A percentile compares a stretch with the other conserved stretches of the same genome.
These are phyloP conservation scores for Calycina marina DNA, from an alignment of 2,329 filamentous ascomycete genomes.

Conservation along the genomic window DNA sequence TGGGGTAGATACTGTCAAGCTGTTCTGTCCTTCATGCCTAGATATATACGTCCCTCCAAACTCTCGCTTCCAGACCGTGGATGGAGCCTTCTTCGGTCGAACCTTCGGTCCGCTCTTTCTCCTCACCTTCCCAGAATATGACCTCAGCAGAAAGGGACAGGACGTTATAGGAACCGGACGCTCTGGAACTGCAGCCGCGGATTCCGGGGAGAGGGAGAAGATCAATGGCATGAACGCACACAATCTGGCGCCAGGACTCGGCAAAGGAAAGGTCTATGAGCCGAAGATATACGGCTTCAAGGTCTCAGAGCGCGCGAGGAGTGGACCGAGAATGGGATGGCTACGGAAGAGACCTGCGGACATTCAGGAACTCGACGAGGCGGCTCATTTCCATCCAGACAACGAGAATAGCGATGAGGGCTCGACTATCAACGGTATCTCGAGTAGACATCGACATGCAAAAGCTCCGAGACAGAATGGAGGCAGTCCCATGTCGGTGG, in stretches of 20 bases:
- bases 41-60: conserved; percentile 97
- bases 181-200: conserved; percentile 25
- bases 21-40: conserved; percentile 92
- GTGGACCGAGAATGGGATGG: conserved; percentile 95
- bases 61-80: conserved; percentile 91
- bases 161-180: conserved; percentile 34
- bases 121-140: conserved; percentile 94
- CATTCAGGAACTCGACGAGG: conserved; percentile 73
- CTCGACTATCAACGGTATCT: conserved; percentile 22
- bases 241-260: conserved; percentile 82
- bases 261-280: conserved; percentile 73
- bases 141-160: conserved; percentile 59
- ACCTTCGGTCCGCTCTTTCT: conserved; percentile 96
- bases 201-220: conserved; percentile 29
- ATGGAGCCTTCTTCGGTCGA: conserved; percentile 94
- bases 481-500: conserved; percentile 22
- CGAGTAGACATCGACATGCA: conserved; percentile 7
- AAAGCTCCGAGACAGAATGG: conserved; percentile 11
- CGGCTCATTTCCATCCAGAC: conserved; percentile 36
- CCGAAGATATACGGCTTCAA: conserved; percentile 94
- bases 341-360: conserved; percentile 70
- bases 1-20: conserved; percentile 92
- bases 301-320: conserved; percentile 78
- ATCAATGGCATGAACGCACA: conserved; percentile 79
- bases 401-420: conserved; percentile 42